Evolutionary conservation across 495 filamentous ascomycete species (phyloP).

Genomic region (Neurospora africana): DNA sequence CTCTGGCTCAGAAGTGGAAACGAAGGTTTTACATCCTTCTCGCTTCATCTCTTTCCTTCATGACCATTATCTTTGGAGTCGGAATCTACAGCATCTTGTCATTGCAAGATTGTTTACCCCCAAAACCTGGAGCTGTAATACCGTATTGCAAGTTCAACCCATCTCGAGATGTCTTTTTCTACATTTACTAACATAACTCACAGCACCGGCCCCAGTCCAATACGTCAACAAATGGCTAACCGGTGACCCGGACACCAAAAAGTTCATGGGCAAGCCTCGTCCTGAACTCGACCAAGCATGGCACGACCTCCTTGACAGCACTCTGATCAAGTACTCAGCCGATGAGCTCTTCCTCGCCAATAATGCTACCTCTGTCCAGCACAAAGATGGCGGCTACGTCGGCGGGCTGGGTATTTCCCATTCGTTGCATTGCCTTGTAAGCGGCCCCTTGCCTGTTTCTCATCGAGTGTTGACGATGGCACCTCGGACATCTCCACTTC

Average conservation of each 20-base stretch:
- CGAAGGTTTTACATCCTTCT: constrained; percentile 1
- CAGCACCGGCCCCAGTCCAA: constrained; percentile 8
- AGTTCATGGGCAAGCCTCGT: constrained; percentile 13
- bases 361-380: constrained; percentile 4
- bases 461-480: neutral
- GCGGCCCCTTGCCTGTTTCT: neutral
- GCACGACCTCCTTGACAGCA: constrained; percentile 10
- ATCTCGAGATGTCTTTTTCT: too few species aligned
- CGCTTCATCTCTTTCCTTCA: neutral
- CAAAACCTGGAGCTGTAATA: neutral
- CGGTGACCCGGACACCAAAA: constrained; percentile 4
- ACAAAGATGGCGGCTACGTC: constrained; percentile 12
- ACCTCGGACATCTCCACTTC: neutral
- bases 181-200: neutral
- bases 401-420: constrained; percentile 13
- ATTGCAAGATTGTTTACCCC: neutral
- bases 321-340: constrained; percentile 4
- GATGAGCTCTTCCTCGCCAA: constrained; percentile 9
- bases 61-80: neutral
- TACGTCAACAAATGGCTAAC: constrained; percentile 9
- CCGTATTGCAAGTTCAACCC: neutral
- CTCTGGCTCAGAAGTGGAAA: neutral
- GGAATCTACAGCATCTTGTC: neutral
- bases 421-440: constrained; percentile 14
- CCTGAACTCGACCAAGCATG: constrained; percentile 15